Percentiles rank a stretch among this genome's conserved stretches.
Conservation (phyloP, 164 flowering plant genomes). For the Taxillus chinensis region DNA sequence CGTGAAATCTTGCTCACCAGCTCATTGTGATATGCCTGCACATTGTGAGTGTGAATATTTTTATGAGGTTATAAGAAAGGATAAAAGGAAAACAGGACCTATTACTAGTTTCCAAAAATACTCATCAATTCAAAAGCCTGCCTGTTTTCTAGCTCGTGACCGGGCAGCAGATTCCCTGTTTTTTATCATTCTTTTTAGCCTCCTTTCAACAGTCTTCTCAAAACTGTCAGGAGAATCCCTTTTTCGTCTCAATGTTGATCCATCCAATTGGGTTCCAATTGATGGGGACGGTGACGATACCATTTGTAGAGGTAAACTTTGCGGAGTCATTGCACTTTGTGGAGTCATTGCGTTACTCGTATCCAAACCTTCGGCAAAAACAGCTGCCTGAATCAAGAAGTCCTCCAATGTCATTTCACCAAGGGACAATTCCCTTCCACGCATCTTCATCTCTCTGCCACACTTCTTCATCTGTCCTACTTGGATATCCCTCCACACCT, state of each 20-base stretch:
- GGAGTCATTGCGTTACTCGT: constrained; percentile 8
- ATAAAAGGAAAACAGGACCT: not conserved
- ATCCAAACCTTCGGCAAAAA: constrained; percentile 32
- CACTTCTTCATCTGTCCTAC: constrained; percentile 29
- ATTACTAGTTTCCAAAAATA: not conserved
- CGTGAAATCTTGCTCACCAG: constrained; percentile 42
- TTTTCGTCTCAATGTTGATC: constrained; percentile 24
- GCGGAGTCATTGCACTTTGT: not conserved
- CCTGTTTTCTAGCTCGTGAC: constrained; percentile 69
- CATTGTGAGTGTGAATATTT: not conserved
- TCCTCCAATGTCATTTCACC: constrained; percentile 54
- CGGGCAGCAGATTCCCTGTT: constrained; percentile 73
- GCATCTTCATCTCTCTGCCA: constrained; percentile 17
- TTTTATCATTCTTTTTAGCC: constrained; percentile 57
- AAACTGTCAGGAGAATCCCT: constrained; percentile 22
- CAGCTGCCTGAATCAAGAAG: constrained; percentile 51
- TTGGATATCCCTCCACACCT: constrained; percentile 50
- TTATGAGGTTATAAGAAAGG: not conserved
- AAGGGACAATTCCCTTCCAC: constrained; percentile 21
- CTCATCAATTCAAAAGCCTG: not conserved
- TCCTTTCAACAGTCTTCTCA: constrained; percentile 48
- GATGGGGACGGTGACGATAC: constrained; percentile 27
- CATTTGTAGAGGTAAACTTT: constrained; percentile 12
- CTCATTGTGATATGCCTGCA: constrained; percentile 54
- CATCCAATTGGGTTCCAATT: constrained; percentile 29